Evolutionary conservation across 192 early-diverging fungal species (phyloP).

Genomic region (Coemansia nantahalensis): DNA sequence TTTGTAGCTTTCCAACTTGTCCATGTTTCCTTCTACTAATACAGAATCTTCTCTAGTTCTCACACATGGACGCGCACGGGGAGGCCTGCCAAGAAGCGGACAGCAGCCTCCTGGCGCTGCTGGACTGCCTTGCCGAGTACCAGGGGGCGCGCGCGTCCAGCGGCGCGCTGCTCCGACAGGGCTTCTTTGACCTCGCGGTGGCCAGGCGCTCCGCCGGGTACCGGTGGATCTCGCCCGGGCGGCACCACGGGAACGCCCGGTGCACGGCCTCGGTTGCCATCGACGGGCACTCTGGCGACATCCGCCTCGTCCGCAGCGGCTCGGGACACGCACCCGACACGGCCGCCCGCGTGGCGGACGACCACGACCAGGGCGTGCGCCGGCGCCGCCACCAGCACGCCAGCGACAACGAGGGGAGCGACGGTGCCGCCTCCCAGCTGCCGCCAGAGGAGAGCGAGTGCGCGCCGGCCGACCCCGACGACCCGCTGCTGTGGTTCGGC

Average conservation of each 20-base stretch:
- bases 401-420: too few species aligned
- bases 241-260: slow-evolving; percentile 31
- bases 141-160: slow-evolving; percentile 11
- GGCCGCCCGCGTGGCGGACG: not conserved
- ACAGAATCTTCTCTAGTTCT: too few species aligned
- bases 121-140: slow-evolving; percentile 34
- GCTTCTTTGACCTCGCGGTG: slow-evolving; percentile 35
- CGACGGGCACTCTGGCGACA: not conserved
- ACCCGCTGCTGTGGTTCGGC: slow-evolving; percentile 52
- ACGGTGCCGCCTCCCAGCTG: too few species aligned
- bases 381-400: not conserved
- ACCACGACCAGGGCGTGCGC: not conserved
- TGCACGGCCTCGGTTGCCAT: slow-evolving; percentile 25
- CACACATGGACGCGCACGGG: slow-evolving; percentile 1
- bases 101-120: slow-evolving; percentile 12
- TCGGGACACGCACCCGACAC: too few species aligned
- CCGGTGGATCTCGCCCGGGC: slow-evolving; percentile 43
- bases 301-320: not conserved
- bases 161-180: slow-evolving; percentile 14
- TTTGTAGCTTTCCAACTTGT: too few species aligned
- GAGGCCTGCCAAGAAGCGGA: slow-evolving; percentile 7
- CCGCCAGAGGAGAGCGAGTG: not conserved
- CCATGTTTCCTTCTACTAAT: too few species aligned
- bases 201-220: slow-evolving; percentile 47
- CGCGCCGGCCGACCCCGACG: slow-evolving; percentile 1